Evolutionary conservation across 306 rosid genomes (phyloP), one percentile per base, ranked within the genome.

Genomic region (Castanea crenata): DNA sequence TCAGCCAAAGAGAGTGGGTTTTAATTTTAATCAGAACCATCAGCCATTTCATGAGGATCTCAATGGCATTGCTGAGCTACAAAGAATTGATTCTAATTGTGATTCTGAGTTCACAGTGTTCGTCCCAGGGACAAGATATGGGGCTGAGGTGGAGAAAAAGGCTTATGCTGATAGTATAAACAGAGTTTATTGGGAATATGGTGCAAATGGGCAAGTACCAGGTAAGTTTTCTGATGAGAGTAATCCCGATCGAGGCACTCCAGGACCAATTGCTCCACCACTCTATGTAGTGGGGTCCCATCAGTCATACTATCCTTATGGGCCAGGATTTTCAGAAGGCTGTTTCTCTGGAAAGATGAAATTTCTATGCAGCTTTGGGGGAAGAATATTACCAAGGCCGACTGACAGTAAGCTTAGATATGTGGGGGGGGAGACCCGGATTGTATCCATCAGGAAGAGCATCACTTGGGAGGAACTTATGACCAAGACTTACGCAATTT

Each of bases 291-390:
- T 71, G 27, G 97, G 88, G 44, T 88, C 94, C 55, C 92, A 90
- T 81, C 85, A 14, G 69, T 71, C 88, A 19, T 79, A 83, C 82
- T 86, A 81, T 81, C 87, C 91, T 74, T 35, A 61, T 75, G 90
- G 86, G 41, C 46, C 89, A 51, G 58, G 77, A 75, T 79, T 84
- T 77, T 68, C 89, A 34, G 91, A 90, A 55, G 85, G 78, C 67
- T 84, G 89, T 38, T 85, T 77, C 69, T 34, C 83, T 64, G 86
- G 83, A 51, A 93, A 93, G 89, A 86, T 89, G 59, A 96, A 91
- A 76, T 87, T 90, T 83, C 92, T 96, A 54, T 96, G 99, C 85
- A 96, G 99, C 85, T 89, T 89, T 85, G 99, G 98, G 64, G 99
- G 99, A 67, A 87, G 94, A 85, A 92, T 93, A 78, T 79, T 90